Evolutionary conservation across 148 eudicot species (phyloP).

Genomic region (Amaranthus palmeri): DNA sequence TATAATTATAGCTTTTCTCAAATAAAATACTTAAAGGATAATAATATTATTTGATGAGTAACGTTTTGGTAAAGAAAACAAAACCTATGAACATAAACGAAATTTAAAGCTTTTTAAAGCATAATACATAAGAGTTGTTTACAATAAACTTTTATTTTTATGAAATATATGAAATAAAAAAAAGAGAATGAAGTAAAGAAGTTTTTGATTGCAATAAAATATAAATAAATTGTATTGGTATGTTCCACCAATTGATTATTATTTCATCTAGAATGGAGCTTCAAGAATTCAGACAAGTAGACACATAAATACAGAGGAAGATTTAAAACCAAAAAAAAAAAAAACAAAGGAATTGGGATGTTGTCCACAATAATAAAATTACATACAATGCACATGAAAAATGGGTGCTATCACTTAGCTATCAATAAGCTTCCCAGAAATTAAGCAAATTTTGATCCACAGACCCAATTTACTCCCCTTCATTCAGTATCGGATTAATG

Average conservation of each 20-base stretch:
- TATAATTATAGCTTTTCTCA: too few relatives aligned
- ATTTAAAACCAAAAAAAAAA: neutral
- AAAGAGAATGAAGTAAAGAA: too few relatives aligned
- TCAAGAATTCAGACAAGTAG: slow-evolving; percentile 22
- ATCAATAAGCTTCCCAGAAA: slow-evolving; percentile 21
- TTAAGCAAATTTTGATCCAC: slow-evolving; percentile 20
- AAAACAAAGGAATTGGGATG: slow-evolving; percentile 18
- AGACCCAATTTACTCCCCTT: slow-evolving; percentile 45
- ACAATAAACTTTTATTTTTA: too few relatives aligned
- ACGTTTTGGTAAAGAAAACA: too few relatives aligned
- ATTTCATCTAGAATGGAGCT: slow-evolving; percentile 28
- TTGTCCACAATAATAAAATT: slow-evolving; percentile 26
- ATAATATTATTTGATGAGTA: too few relatives aligned
- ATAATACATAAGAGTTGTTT: too few relatives aligned
- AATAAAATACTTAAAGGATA: too few relatives aligned
- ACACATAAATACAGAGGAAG: slow-evolving; percentile 2
- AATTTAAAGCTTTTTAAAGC: too few relatives aligned
- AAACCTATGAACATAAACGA: too few relatives aligned
- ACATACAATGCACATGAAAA: slow-evolving; percentile 37
- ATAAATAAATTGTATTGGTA: neutral
- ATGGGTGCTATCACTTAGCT: slow-evolving; percentile 7
- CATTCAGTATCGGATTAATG: slow-evolving; percentile 83
- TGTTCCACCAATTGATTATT: slow-evolving; percentile 17
- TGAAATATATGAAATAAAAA: too few relatives aligned
- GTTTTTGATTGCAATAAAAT: too few relatives aligned